phyloP scores from a whole-genome alignment of 257 asterid species.

The Solanum pimpinellifolium region DNA sequence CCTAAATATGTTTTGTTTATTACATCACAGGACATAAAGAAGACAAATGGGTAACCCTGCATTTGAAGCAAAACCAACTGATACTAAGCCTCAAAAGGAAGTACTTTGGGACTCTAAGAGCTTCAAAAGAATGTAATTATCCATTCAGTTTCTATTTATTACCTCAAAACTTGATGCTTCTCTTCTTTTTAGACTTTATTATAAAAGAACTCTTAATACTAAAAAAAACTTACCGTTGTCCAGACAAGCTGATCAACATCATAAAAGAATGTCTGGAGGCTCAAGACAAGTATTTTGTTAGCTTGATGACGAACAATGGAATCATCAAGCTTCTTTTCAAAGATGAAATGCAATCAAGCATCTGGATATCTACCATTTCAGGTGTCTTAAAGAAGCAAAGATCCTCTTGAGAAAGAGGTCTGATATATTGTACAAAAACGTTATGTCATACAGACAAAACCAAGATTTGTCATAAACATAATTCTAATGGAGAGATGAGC shows the following conservation, averaged over 20 bases:
- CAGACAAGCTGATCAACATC: constrained; percentile 49
- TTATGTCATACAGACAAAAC: neutral
- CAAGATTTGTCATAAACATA: neutral
- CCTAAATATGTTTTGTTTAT: neutral
- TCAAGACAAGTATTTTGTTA: constrained; percentile 23
- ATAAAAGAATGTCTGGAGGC: constrained; percentile 20
- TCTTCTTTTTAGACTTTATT: neutral
- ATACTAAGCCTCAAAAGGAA: constrained; percentile 38
- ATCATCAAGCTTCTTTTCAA: constrained; percentile 37
- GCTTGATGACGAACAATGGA: constrained; percentile 38
- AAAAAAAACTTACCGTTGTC: neutral
- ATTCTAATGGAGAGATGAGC: neutral
- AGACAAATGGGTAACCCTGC: constrained; percentile 26
- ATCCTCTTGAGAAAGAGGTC: constrained; percentile 9
- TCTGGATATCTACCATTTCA: constrained; percentile 46
- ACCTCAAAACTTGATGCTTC: neutral
- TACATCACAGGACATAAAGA: constrained; percentile 34
- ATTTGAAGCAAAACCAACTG: constrained; percentile 30
- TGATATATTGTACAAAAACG: neutral
- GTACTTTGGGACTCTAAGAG: constrained; percentile 32
- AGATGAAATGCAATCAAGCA: constrained; percentile 37
- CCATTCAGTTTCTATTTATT: neutral
- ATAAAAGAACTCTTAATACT: neutral
- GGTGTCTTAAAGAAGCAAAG: constrained; percentile 27
- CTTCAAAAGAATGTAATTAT: constrained; percentile 41